Percentiles rank a stretch among this genome's conserved stretches.
Evolutionary conservation across 805 yeast genomes (phyloP).

Genomic region (Cyberlindnera petersonii): DNA sequence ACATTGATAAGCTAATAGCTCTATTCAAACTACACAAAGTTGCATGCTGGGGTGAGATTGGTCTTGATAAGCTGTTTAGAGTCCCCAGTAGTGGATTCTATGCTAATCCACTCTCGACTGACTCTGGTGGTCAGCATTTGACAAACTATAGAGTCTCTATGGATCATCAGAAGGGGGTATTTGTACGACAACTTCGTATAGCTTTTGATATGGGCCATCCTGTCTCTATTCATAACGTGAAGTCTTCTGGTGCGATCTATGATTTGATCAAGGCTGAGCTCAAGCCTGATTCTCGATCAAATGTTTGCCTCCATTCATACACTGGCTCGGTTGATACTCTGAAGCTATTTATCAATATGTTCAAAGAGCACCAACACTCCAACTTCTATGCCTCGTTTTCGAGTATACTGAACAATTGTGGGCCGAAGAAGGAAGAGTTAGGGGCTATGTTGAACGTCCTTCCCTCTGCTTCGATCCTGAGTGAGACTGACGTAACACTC

Average conservation of each 20-base stretch:
- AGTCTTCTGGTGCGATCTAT: conserved; percentile 61
- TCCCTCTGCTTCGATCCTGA: conserved; percentile 11
- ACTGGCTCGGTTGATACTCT: conserved; percentile 78
- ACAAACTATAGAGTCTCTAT: conserved; percentile 52
- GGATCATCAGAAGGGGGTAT: conserved; percentile 60
- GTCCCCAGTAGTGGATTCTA: conserved; percentile 58
- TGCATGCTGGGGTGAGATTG: conserved; percentile 79
- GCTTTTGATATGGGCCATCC: conserved; percentile 49
- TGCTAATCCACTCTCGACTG: conserved; percentile 42
- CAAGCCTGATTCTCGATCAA: conserved; percentile 25
- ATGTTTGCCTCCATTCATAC: conserved; percentile 75
- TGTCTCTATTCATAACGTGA: conserved; percentile 82
- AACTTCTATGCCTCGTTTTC: conserved; percentile 16
- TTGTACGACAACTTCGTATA: conserved; percentile 46
- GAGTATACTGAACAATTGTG: conserved; percentile 11
- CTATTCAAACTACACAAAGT: conserved; percentile 17
- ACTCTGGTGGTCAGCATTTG: too few species aligned
- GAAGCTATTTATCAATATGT: conserved; percentile 36
- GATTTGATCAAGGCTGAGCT: conserved; percentile 35
- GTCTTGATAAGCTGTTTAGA: conserved; percentile 74
- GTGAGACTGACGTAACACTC: conserved; percentile 25
- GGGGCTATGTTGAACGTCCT: background rate
- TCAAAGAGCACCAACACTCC: conserved; percentile 10
- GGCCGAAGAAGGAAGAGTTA: conserved; percentile 8
- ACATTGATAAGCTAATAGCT: conserved; percentile 25